phyloP scores from a whole-genome alignment of 2,329 filamentous ascomycete species.

The Setomelanomma holmii region DNA sequence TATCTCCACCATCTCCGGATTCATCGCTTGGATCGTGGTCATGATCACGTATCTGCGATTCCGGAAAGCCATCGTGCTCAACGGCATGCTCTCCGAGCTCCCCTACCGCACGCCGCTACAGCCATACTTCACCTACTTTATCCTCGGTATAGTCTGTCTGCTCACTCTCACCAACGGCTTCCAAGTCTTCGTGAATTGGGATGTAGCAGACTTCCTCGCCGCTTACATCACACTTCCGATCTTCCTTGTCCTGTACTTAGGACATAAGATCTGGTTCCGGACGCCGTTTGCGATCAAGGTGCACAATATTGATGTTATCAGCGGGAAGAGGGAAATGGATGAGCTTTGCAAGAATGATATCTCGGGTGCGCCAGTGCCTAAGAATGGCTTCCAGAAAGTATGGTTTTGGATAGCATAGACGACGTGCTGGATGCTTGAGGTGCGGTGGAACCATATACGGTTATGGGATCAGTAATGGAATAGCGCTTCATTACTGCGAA shows the following conservation, averaged over 20 bases:
- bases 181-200: conserved; percentile 64
- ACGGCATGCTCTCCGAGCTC: conserved; percentile 63
- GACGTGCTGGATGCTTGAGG: too few relatives aligned
- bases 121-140: conserved; percentile 64
- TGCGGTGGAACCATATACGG: too few relatives aligned
- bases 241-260: conserved; percentile 43
- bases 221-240: conserved; percentile 56
- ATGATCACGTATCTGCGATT: conserved; percentile 68
- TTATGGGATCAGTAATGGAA: too few relatives aligned
- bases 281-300: conserved; percentile 38
- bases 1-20: conserved; percentile 66
- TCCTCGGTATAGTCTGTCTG: conserved; percentile 58
- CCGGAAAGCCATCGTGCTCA: conserved; percentile 54
- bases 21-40: conserved; percentile 64
- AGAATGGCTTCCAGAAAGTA: conserved; percentile 41
- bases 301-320: conserved; percentile 41
- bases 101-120: conserved; percentile 58
- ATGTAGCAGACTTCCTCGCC: conserved; percentile 58
- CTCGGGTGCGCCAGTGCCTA: conserved; percentile 39
- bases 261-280: conserved; percentile 42
- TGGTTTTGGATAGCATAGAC: conserved; percentile 49
- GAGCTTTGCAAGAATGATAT: conserved; percentile 42
- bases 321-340: conserved; percentile 46
- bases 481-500: too few relatives aligned
- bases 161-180: conserved; percentile 47